Evolutionary conservation across 2,329 filamentous ascomycete species (phyloP).

Genomic region (Kalmusia sp.): DNA sequence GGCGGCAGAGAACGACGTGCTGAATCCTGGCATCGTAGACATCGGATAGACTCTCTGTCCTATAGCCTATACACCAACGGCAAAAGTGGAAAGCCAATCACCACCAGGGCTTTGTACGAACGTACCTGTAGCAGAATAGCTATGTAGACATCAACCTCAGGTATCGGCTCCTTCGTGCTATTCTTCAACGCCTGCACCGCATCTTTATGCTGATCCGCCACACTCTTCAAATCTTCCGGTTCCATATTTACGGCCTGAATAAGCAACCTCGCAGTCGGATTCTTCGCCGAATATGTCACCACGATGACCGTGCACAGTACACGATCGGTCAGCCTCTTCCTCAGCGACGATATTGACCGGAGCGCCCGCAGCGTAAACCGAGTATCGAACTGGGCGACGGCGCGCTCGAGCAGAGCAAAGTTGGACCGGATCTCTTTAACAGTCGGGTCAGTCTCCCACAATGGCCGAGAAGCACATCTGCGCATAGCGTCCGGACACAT

Average conservation of each 20-base stretch:
- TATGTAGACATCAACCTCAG: conserved; percentile 88
- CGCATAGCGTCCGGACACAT: conserved; percentile 38
- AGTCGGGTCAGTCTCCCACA: conserved; percentile 35
- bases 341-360: conserved; percentile 92
- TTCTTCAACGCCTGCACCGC: conserved; percentile 67
- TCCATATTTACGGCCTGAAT: conserved; percentile 74
- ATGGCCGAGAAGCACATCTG: conserved; percentile 1
- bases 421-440: conserved; percentile 89
- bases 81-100: too few relatives aligned
- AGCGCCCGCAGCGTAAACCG: conserved; percentile 94
- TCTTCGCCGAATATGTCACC: conserved; percentile 77
- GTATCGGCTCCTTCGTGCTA: conserved; percentile 75
- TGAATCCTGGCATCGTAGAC: too few relatives aligned
- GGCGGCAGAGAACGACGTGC: too few relatives aligned
- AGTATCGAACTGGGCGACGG: conserved; percentile 90
- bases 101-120: background rate
- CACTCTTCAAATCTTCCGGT: conserved; percentile 67
- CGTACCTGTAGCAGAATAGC: conserved; percentile 69
- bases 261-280: conserved; percentile 71
- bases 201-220: conserved; percentile 65
- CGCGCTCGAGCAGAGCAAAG: conserved; percentile 88
- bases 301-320: conserved; percentile 81
- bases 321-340: conserved; percentile 85
- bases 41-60: too few relatives aligned
- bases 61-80: too few relatives aligned